phyloP scores from a whole-genome alignment of 2,329 filamentous ascomycete species.

The Colletotrichum liaoningense region DNA sequence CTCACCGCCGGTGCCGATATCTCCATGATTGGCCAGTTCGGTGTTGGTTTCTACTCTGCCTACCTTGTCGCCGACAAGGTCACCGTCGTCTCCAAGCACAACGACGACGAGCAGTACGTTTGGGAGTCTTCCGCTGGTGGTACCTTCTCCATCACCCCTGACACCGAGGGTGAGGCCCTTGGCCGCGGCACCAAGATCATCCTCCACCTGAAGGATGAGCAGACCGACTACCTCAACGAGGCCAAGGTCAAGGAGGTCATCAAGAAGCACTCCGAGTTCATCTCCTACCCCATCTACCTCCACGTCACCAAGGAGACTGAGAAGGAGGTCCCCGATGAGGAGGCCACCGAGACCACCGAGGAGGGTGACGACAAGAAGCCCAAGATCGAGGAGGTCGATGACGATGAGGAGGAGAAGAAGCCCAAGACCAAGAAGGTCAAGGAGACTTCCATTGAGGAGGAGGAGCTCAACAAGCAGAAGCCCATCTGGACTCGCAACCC shows the following conservation, averaged over 20 bases:
- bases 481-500: constrained; percentile 99
- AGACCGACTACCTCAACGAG: constrained; percentile 98
- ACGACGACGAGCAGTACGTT: constrained; percentile 99
- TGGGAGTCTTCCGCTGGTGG: constrained; percentile 99
- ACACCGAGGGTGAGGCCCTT: constrained; percentile 90
- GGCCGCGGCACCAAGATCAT: constrained; percentile 98
- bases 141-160: constrained; percentile 92
- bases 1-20: constrained; percentile 98
- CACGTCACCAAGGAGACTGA: constrained; percentile 99
- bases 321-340: constrained; percentile 98
- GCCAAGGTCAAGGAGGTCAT: constrained; percentile 99
- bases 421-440: constrained; percentile 99
- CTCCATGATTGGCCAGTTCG: constrained; percentile 99
- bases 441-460: constrained; percentile 98
- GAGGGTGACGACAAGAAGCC: constrained; percentile 92
- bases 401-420: constrained; percentile 91
- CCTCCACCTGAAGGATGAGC: constrained; percentile 99
- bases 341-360: constrained; percentile 73
- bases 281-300: constrained; percentile 99
- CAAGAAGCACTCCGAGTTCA: constrained; percentile 99
- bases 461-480: constrained; percentile 99
- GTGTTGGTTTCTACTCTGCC: constrained; percentile 99
- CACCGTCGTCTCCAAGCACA: constrained; percentile 97
- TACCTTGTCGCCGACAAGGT: constrained; percentile 99
- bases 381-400: constrained; percentile 92